Evolutionary conservation across 495 filamentous ascomycete species (phyloP).

Genomic region (Penicillium roqueforti): DNA sequence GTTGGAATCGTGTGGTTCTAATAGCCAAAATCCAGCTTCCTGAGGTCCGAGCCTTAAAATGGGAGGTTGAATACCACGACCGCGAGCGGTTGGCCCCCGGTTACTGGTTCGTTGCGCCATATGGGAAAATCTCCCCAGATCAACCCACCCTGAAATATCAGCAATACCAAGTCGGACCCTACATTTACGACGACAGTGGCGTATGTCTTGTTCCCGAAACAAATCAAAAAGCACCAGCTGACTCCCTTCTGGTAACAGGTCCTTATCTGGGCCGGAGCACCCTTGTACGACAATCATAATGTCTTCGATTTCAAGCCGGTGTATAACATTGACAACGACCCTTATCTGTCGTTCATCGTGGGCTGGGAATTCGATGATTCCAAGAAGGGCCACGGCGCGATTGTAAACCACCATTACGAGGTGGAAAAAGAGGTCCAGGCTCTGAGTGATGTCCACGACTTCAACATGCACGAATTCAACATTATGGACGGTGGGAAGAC

Average conservation of each 20-base stretch:
- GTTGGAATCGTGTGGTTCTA: neutral
- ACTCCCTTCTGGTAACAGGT: constrained; percentile 18
- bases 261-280: constrained; percentile 41
- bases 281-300: constrained; percentile 34
- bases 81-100: constrained; percentile 28
- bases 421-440: constrained; percentile 36
- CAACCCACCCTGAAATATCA: constrained; percentile 27
- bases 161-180: constrained; percentile 42
- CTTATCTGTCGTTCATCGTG: constrained; percentile 46
- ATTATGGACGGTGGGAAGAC: constrained; percentile 38
- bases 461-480: constrained; percentile 52
- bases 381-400: constrained; percentile 31
- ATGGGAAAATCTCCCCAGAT: constrained; percentile 29
- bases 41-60: constrained; percentile 32
- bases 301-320: constrained; percentile 41
- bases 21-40: constrained; percentile 19
- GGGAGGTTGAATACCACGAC: constrained; percentile 24
- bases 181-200: constrained; percentile 43
- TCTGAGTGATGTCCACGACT: constrained; percentile 35
- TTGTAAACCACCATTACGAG: constrained; percentile 35
- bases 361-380: constrained; percentile 34
- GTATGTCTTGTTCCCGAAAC: constrained; percentile 13
- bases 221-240: neutral
- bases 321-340: constrained; percentile 33
- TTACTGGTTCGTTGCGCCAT: constrained; percentile 45